phyloP scores from a whole-genome alignment of 2,329 filamentous ascomycete genomes.

The Pseudopyricularia cyperi region DNA sequence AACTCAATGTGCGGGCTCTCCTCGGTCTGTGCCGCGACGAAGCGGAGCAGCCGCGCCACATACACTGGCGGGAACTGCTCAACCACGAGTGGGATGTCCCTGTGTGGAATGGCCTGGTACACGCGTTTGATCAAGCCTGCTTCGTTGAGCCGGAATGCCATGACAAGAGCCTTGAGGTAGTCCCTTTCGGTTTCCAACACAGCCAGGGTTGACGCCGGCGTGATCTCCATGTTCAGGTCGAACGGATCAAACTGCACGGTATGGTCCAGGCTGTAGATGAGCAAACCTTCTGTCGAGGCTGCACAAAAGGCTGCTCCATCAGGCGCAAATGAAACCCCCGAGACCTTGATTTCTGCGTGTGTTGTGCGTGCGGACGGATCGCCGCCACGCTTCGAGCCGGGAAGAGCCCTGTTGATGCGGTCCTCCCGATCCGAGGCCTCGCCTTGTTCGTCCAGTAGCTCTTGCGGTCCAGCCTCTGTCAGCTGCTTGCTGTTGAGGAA shows the following conservation, averaged over 20 bases:
- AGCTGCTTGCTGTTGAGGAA: constrained; percentile 87
- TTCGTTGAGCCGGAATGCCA: constrained; percentile 95
- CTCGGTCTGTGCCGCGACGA: constrained; percentile 78
- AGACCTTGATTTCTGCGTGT: constrained; percentile 72
- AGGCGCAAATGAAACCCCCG: constrained; percentile 75
- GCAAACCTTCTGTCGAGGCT: constrained; percentile 82
- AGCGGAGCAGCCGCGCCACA: constrained; percentile 70
- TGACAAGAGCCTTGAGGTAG: constrained; percentile 84
- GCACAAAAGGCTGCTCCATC: constrained; percentile 87
- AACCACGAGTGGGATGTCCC: constrained; percentile 66
- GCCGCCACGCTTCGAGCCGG: constrained; percentile 70
- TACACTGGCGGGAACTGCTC: constrained; percentile 74
- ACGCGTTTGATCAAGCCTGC: constrained; percentile 68
- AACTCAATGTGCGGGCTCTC: constrained; percentile 90
- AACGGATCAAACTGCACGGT: constrained; percentile 85
- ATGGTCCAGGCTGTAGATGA: constrained; percentile 86
- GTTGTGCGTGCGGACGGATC: constrained; percentile 70
- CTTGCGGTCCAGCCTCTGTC: constrained; percentile 78
- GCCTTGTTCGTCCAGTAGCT: constrained; percentile 74
- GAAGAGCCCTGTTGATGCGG: constrained; percentile 64
- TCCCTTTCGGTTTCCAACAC: constrained; percentile 57
- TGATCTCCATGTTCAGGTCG: constrained; percentile 88
- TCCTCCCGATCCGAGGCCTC: constrained; percentile 85
- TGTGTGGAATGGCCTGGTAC: constrained; percentile 68
- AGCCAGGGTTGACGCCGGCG: constrained; percentile 67